These are phyloP conservation scores for Pleurotus ostreatus DNA, from an alignment of 768 basidiomycete species.

Conservation along the genomic window DNA sequence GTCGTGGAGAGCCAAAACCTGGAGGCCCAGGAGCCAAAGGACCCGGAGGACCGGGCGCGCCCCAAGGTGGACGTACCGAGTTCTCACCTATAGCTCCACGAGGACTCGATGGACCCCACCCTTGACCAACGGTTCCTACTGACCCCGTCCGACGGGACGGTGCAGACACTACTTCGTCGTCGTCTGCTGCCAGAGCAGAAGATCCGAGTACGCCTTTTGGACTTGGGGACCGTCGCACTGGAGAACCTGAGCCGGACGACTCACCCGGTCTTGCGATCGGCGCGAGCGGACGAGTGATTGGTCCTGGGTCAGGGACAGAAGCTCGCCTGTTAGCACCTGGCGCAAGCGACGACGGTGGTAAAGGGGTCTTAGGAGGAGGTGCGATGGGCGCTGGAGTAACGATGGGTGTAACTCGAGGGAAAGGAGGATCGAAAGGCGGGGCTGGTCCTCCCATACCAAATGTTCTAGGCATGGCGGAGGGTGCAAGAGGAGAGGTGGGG, in stretches of 20 bases:
- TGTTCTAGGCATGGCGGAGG: slow-evolving; percentile 47
- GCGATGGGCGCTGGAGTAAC: slow-evolving; percentile 49
- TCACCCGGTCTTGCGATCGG: slow-evolving; percentile 63
- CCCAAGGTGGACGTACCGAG: slow-evolving; percentile 43
- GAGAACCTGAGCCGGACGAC: slow-evolving; percentile 43
- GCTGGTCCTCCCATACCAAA: slow-evolving; percentile 28
- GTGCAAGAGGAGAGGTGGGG: slow-evolving; percentile 43
- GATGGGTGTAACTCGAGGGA: slow-evolving; percentile 37
- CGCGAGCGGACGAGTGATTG: slow-evolving; percentile 58
- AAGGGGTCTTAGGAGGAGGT: slow-evolving; percentile 43
- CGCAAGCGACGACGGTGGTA: slow-evolving; percentile 26
- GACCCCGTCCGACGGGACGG: slow-evolving; percentile 34
- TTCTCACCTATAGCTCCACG: slow-evolving; percentile 34
- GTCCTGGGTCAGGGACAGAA: slow-evolving; percentile 47
- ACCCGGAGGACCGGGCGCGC: slow-evolving; percentile 33
- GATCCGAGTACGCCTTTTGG: slow-evolving; percentile 72
- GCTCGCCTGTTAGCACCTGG: slow-evolving; percentile 17
- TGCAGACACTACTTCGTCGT: slow-evolving; percentile 67
- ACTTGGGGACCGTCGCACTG: slow-evolving; percentile 42
- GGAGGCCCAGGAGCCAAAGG: slow-evolving; percentile 15
- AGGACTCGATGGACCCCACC: slow-evolving; percentile 48
- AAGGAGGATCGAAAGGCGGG: slow-evolving; percentile 51
- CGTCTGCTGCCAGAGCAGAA: slow-evolving; percentile 72
- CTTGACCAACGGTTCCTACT: slow-evolving; percentile 38
- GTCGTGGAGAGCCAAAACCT: slow-evolving; percentile 17